Conservation (phyloP, 2,329 filamentous ascomycete species). For the Tolypocladium capitatum region DNA sequence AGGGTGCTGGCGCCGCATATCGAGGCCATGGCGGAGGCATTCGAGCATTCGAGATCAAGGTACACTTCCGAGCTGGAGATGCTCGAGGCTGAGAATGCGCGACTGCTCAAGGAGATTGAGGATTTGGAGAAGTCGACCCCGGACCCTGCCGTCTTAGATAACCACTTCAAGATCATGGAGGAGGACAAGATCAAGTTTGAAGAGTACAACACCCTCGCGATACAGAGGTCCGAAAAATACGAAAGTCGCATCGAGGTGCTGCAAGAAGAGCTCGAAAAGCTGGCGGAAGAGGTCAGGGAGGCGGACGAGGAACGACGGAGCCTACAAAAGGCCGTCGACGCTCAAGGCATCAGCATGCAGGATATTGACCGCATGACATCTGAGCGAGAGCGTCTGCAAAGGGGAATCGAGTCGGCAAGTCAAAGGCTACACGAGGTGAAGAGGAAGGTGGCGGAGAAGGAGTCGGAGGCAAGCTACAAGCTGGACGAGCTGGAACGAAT, state of each 20-base stretch:
- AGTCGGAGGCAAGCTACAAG: conserved; percentile 71
- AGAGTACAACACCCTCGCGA: conserved; percentile 76
- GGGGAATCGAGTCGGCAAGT: conserved; percentile 65
- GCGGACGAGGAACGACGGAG: conserved; percentile 69
- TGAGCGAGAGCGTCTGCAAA: conserved; percentile 86
- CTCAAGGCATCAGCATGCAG: conserved; percentile 88
- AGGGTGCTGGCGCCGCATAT: conserved; percentile 71
- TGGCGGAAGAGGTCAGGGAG: conserved; percentile 59
- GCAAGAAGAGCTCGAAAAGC: conserved; percentile 75
- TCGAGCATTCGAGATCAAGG: conserved; percentile 71
- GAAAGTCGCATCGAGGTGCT: conserved; percentile 66
- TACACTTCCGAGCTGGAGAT: conserved; percentile 74
- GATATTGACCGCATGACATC: conserved; percentile 99
- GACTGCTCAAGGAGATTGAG: conserved; percentile 73
- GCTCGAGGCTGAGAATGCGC: conserved; percentile 74
- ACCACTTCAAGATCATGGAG: conserved; percentile 84
- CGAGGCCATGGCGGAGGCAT: conserved; percentile 74
- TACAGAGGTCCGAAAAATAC: conserved; percentile 80
- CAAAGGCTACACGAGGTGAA: conserved; percentile 74
- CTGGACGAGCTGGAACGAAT: conserved; percentile 86
- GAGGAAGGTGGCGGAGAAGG: conserved; percentile 69
- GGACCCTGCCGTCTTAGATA: conserved; percentile 70
- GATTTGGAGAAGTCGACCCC: conserved; percentile 79
- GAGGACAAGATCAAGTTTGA: conserved; percentile 93
- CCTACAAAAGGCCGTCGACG: conserved; percentile 78